A percentile compares a stretch with the other conserved stretches of the same genome.
Conservation (phyloP, 2,329 filamentous ascomycete genomes). For the Venturia effusa region DNA sequence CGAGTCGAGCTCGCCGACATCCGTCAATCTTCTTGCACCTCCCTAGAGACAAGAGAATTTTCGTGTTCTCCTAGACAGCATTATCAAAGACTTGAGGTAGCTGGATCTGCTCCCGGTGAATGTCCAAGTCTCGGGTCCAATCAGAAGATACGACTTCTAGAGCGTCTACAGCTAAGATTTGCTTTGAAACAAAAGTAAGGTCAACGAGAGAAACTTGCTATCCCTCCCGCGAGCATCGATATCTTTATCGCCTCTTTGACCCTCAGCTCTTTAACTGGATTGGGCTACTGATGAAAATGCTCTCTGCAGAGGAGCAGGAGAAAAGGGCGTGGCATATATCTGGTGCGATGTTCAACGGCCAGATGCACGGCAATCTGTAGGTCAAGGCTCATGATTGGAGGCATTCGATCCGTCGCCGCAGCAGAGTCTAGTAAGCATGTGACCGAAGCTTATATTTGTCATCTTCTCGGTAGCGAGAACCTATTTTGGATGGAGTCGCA, state of each 20-base stretch:
- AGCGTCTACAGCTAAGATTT: constrained; percentile 6
- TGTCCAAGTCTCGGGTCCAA: not conserved
- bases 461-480: not conserved
- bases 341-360: not conserved
- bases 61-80: not conserved
- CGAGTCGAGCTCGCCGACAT: constrained; percentile 2
- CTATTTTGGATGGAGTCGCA: constrained; percentile 4
- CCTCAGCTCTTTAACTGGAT: not conserved
- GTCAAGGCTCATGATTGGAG: not conserved
- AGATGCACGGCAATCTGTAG: not conserved
- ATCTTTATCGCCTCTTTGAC: not conserved
- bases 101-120: not conserved
- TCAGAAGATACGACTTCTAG: not conserved
- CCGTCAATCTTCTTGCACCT: constrained; percentile 1
- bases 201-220: constrained; percentile 8
- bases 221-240: not conserved
- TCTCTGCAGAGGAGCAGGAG: not conserved
- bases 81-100: not conserved
- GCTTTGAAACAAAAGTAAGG: not conserved
- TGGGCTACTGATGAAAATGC: not conserved
- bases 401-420: not conserved
- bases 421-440: not conserved
- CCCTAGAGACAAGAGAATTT: constrained; percentile 1
- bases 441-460: not conserved
- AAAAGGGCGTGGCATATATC: no score